Percentiles rank a stretch among this genome's conserved stretches.
Conservation (phyloP, 2,329 filamentous ascomycete species). For the Penicillium sp. region DNA sequence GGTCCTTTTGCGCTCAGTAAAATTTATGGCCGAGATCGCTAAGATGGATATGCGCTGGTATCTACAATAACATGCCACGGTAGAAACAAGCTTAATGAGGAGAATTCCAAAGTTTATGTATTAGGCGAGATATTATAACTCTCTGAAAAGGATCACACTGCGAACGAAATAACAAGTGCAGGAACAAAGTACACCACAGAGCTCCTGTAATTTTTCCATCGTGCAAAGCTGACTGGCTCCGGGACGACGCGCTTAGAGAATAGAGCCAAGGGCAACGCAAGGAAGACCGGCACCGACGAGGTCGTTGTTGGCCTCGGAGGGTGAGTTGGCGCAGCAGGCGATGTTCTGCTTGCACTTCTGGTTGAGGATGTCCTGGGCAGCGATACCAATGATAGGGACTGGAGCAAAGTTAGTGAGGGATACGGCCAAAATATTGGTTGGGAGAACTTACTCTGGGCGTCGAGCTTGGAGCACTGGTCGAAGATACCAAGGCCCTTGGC, state of each 20-base stretch:
- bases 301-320: slow-evolving; percentile 18
- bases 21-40: no score
- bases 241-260: slow-evolving; percentile 26
- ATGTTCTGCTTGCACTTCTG: slow-evolving; percentile 34
- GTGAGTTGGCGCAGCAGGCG: slow-evolving; percentile 30
- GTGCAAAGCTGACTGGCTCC: neutral
- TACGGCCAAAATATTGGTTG: accelerated
- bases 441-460: slow-evolving; percentile 21
- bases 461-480: slow-evolving; percentile 35
- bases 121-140: slow-evolving; percentile 10
- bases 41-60: no score
- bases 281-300: slow-evolving; percentile 28
- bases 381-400: slow-evolving; percentile 20
- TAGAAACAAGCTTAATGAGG: no score
- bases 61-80: no score
- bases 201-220: slow-evolving; percentile 8
- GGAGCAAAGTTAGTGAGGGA: neutral
- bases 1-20: no score
- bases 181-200: slow-evolving; percentile 10
- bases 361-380: slow-evolving; percentile 25
- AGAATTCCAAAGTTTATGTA: slow-evolving; percentile 7
- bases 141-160: slow-evolving; percentile 5
- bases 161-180: slow-evolving; percentile 8
- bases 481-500: slow-evolving; percentile 30
- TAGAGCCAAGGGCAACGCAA: slow-evolving; percentile 32